Conservation (phyloP, 106 monocot genomes). For the Agapanthus africanus region DNA sequence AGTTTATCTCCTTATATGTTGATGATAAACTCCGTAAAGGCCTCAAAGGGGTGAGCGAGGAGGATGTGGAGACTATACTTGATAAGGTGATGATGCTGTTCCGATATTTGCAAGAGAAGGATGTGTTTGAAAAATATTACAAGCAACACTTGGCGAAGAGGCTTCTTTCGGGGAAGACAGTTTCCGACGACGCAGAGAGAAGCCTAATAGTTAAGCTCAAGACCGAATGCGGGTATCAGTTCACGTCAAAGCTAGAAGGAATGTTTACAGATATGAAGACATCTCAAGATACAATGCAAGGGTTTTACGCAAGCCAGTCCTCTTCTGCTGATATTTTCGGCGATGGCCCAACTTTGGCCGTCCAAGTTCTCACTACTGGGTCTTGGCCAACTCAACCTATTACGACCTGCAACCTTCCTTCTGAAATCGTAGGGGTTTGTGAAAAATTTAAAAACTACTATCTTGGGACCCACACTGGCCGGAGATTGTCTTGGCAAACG, state of each 20-base stretch:
- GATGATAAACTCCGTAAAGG: conserved; percentile 92
- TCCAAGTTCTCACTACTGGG: conserved; percentile 71
- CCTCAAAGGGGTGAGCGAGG: conserved; percentile 50
- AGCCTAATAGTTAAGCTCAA: conserved; percentile 81
- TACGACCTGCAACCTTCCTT: conserved; percentile 63
- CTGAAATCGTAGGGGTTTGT: conserved; percentile 72
- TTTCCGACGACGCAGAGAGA: conserved; percentile 70
- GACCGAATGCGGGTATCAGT: conserved; percentile 88
- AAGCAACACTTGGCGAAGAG: conserved; percentile 71
- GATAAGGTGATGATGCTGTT: conserved; percentile 95
- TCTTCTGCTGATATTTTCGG: conserved; percentile 30
- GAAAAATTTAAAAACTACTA: conserved; percentile 66
- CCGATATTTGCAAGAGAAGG: conserved; percentile 72
- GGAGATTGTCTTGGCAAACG: conserved; percentile 90
- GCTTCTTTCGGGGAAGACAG: conserved; percentile 61
- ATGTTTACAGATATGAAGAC: conserved; percentile 78
- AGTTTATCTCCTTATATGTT: conserved; percentile 86
- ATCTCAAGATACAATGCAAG: conserved; percentile 66
- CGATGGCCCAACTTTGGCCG: conserved; percentile 63
- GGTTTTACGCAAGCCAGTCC: conserved; percentile 45
- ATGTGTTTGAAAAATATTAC: conserved; percentile 75
- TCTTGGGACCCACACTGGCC: conserved; percentile 88
- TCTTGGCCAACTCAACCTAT: conserved; percentile 61
- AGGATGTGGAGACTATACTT: conserved; percentile 46
- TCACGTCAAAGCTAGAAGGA: conserved; percentile 66